These are phyloP conservation scores for Starmera pachycereana DNA, from an alignment of 805 yeast species.

Conservation along the genomic window DNA sequence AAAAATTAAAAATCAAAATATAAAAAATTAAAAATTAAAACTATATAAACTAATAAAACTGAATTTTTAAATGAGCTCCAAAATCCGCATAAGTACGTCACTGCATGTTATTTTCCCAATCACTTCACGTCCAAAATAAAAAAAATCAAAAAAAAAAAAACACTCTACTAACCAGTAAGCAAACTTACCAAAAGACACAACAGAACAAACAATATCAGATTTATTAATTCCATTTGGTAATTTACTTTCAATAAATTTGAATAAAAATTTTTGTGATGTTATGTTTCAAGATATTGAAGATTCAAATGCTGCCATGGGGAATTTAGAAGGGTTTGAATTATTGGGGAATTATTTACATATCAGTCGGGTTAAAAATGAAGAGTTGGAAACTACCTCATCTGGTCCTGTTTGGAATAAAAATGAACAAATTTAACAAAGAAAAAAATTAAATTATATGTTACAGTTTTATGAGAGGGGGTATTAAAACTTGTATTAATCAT, in stretches of 20 bases:
- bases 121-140: too few species aligned
- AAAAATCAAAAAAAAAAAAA: too few species aligned
- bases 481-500: too few species aligned
- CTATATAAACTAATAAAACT: too few species aligned
- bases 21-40: too few species aligned
- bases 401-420: not conserved
- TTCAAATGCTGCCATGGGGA: conserved; percentile 14
- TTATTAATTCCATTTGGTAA: conserved; percentile 16
- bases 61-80: too few species aligned
- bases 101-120: too few species aligned
- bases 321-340: conserved; percentile 14
- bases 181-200: conserved; percentile 9
- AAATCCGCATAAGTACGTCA: too few species aligned
- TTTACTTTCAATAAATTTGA: conserved; percentile 5
- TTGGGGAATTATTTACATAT: conserved; percentile 12
- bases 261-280: conserved; percentile 8
- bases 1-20: too few species aligned
- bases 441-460: too few species aligned
- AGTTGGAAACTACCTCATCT: not conserved
- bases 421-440: not conserved
- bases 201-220: conserved; percentile 5
- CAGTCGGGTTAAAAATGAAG: conserved; percentile 8
- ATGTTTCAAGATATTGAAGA: conserved; percentile 17
- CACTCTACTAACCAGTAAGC: conserved; percentile 1
- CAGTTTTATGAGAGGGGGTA: too few species aligned